A percentile compares a stretch with the other conserved stretches of the same genome.
phyloP scores from a whole-genome alignment of 2,329 filamentous ascomycete genomes.

The Cladosporium sp. region DNA sequence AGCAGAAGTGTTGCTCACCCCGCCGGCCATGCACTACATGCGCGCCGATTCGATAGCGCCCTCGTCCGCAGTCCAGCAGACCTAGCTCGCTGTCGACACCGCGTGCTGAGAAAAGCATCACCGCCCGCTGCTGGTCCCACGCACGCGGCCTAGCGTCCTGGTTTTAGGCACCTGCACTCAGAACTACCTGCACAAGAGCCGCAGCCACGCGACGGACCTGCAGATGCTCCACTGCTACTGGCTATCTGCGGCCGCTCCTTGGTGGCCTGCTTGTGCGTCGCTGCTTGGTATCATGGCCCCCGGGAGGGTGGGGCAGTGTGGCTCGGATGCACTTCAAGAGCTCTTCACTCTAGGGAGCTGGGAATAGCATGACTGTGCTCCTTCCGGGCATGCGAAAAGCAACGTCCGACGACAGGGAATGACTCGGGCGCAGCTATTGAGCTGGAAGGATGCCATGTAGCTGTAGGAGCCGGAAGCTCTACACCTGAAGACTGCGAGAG shows the following conservation, averaged over 20 bases:
- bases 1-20: constrained; percentile 6
- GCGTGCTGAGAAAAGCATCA: constrained; percentile 17
- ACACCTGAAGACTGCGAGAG: neutral
- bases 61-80: constrained; percentile 1
- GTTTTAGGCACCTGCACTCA: constrained; percentile 11
- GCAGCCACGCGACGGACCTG: constrained; percentile 15
- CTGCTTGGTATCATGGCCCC: constrained; percentile 11
- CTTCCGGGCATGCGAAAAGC: constrained; percentile 9
- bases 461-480: constrained; percentile 13
- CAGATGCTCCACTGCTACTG: constrained; percentile 12
- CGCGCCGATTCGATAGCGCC: constrained; percentile 14
- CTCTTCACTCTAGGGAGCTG: constrained; percentile 9
- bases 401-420: neutral
- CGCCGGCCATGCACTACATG: constrained; percentile 4
- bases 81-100: neutral
- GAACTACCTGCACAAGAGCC: constrained; percentile 6
- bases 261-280: constrained; percentile 9
- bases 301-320: constrained; percentile 14
- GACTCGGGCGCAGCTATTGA: constrained; percentile 9
- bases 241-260: constrained; percentile 15
- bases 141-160: constrained; percentile 9
- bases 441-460: constrained; percentile 8
- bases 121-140: neutral
- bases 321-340: constrained; percentile 3
- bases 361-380: constrained; percentile 19